Evolutionary conservation across 352 stramenopile genomes (phyloP), one percentile per base, ranked within the genome.

Genomic region (Phytophthora litchii): DNA sequence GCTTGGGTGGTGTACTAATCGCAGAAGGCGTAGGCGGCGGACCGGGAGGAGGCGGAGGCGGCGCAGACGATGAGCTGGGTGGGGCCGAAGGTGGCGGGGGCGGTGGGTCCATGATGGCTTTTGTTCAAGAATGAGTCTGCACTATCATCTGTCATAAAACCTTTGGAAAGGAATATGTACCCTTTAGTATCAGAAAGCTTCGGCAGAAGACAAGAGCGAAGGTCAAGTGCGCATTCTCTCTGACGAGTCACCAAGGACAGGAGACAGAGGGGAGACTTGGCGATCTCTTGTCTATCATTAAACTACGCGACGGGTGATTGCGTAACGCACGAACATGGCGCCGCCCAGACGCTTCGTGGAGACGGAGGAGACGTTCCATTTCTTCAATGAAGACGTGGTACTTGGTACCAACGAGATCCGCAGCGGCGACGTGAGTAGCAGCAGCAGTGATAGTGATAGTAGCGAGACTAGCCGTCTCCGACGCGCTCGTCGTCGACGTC

Each of bases 301-400:
- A 27, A 27, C 23, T 3, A 5, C 3, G 3, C 7, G 29, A 12
- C 29, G 29, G 10, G 6, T 34, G 29, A 34, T 34, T 34, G 29
- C 10, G 45, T 31, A 16, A 41, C 19, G 31, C 17, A 31, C 16
- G 8, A 23, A 13, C 19, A 29, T 17, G 40, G 19, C 32, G 34
- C 31, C 40, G 38, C 51, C 51, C 12, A 60, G 51, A 56, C 65
- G 65, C 54, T 70, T 74, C 45, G 35, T 90, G 35, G 76, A 87
- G 53, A 79, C 72, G 47, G 71, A 85, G 20, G 80, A 88, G 36
- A 86, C 76, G 11, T 80, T 73, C 37, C 78, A 90, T 49, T 90
- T 87, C 60, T 90, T 88, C 67, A 86, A 81, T 34, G 71, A 74
- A 13, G 67, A 78, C 20, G 72, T 82, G 48, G 80, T 90, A 37